These are phyloP conservation scores for Geosmithia putterillii DNA, from an alignment of 2,329 filamentous ascomycete genomes.

Conservation along the genomic window DNA sequence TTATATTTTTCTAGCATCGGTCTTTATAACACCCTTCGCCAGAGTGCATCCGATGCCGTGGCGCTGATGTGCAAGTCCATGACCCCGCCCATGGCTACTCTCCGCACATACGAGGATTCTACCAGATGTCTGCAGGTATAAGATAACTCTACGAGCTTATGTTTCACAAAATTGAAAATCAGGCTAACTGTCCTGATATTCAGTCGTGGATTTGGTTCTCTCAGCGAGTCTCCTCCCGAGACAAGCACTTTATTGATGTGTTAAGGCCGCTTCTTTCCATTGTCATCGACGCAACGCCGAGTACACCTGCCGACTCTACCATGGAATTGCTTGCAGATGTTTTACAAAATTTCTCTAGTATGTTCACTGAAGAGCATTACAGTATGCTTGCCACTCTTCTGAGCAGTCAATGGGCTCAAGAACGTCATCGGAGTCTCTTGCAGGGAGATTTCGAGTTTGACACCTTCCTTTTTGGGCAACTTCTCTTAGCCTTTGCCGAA, in stretches of 20 bases:
- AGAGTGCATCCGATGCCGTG: constrained; percentile 26
- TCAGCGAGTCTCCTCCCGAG: constrained; percentile 48
- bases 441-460: constrained; percentile 52
- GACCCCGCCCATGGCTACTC: constrained; percentile 11
- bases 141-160: constrained; percentile 7
- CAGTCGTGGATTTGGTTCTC: constrained; percentile 66
- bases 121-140: constrained; percentile 49
- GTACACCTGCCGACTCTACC: constrained; percentile 45
- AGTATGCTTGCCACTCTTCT: constrained; percentile 45
- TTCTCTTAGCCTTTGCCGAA: constrained; percentile 59
- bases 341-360: constrained; percentile 50
- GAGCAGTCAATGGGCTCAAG: constrained; percentile 43
- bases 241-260: constrained; percentile 42
- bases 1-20: constrained; percentile 18
- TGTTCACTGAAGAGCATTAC: constrained; percentile 49
- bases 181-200: neutral
- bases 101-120: constrained; percentile 36
- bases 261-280: constrained; percentile 48
- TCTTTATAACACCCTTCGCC: constrained; percentile 24
- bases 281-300: constrained; percentile 44
- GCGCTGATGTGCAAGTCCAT: constrained; percentile 26
- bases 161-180: neutral
- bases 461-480: constrained; percentile 49
- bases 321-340: constrained; percentile 55
- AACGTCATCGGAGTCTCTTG: constrained; percentile 41